phyloP scores from a whole-genome alignment of 169 alveolate species.

The Cryptosporidium parvum region DNA sequence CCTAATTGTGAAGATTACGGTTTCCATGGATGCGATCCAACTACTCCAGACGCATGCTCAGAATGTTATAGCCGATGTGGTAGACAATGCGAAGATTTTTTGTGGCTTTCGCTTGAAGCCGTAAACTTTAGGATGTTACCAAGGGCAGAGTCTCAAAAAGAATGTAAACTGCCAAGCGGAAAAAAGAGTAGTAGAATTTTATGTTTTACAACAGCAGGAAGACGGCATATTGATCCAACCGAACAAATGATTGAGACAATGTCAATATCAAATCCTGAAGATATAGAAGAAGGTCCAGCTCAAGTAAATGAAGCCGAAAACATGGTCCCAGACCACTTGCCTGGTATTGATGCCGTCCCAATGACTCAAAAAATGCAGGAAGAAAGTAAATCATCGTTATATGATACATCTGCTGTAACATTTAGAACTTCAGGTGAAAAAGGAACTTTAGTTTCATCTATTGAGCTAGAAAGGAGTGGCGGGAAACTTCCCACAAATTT shows the following conservation, averaged over 20 bases:
- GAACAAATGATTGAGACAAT: constrained; percentile 68
- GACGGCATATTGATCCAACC: constrained; percentile 73
- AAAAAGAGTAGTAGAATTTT: constrained; percentile 67
- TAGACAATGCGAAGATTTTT: constrained; percentile 63
- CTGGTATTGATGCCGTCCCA: constrained; percentile 37
- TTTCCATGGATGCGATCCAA: constrained; percentile 73
- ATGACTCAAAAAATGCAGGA: constrained; percentile 56
- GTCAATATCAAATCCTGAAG: constrained; percentile 60
- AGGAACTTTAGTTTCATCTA: constrained; percentile 50
- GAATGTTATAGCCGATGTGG: constrained; percentile 74
- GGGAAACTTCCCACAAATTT: neutral
- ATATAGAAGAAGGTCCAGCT: constrained; percentile 23
- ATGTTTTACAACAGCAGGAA: constrained; percentile 73
- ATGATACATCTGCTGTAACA: constrained; percentile 37
- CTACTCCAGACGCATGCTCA: constrained; percentile 73
- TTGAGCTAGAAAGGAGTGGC: constrained; percentile 16
- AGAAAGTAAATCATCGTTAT: neutral
- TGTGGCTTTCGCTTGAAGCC: constrained; percentile 75
- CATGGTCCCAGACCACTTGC: constrained; percentile 15
- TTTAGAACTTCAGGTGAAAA: constrained; percentile 1
- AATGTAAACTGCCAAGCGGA: constrained; percentile 61
- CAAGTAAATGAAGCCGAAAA: neutral
- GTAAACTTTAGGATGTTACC: constrained; percentile 71
- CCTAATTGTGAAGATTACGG: constrained; percentile 75
- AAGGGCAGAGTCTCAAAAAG: constrained; percentile 75